Evolutionary conservation across 2,329 filamentous ascomycete genomes (phyloP).

Genomic region (Tolypocladium cylindrosporum): DNA sequence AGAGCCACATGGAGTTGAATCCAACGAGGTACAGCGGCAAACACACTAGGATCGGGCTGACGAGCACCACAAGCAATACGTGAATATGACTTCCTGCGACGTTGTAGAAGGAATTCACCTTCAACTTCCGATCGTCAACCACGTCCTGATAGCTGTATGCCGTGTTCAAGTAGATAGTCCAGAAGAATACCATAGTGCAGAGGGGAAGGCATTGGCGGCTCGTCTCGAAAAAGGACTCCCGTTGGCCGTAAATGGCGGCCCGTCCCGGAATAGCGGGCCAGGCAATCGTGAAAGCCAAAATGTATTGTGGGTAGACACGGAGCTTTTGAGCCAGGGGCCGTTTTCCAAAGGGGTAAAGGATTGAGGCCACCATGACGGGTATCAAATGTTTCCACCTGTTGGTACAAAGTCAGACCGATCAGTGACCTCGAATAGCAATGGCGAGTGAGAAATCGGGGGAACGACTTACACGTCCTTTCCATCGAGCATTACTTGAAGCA

Average conservation of each 20-base stretch:
- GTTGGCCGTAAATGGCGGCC: conserved; percentile 8
- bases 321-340: conserved; percentile 9
- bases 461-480: not conserved
- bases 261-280: conserved; percentile 13
- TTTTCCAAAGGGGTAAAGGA: conserved; percentile 13
- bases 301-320: conserved; percentile 13
- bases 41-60: not conserved
- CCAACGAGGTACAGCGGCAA: not conserved
- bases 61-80: not conserved
- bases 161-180: conserved; percentile 15
- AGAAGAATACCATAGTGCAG: conserved; percentile 14
- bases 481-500: not conserved
- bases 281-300: conserved; percentile 12
- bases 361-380: conserved; percentile 8
- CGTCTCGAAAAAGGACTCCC: conserved; percentile 9
- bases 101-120: conserved; percentile 10
- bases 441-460: not conserved
- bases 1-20: not conserved
- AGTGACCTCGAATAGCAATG: not conserved
- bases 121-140: conserved; percentile 12
- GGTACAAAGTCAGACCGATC: not conserved
- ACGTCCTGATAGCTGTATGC: conserved; percentile 15
- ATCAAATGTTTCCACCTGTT: conserved; percentile 11
- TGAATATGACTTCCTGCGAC: conserved; percentile 1
- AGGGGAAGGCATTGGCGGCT: conserved; percentile 9